Base-by-base conservation (phyloP, 495 filamentous ascomycete species). In the Daldinia grandis region DNA sequence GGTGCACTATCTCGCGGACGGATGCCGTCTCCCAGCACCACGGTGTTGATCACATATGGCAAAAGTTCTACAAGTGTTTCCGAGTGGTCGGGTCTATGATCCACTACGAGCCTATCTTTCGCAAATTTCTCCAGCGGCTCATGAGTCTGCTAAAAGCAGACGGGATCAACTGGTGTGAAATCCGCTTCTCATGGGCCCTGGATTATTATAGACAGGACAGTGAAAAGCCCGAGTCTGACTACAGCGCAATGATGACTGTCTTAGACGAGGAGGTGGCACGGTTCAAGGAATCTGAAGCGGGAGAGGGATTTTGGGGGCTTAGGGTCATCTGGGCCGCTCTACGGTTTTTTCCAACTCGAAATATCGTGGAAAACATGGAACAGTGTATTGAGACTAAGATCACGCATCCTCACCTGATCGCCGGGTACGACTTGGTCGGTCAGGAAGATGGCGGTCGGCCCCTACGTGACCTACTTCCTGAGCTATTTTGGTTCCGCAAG, bases 401-500 rank as follows among this genome's bases (percentile, higher is more conserved):
- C 37, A 80, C 84, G n/a, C 94, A 90, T 72, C 94, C 95, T 1
- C 82, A 92, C 35, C 81, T 94, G 1, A 88, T 99, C 66, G 89
- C 90, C 33, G 95, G 95, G 17, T 97, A 91, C 79, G 95, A 98
- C 78, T 74, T 97, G 14, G 93, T 96, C 9, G 94, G 92, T 1
- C 91, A 93, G 78, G 95, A 97, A 82, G 90, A 95, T 69, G 72
- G 81, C 5, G 93, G 94, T 5, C 84, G 92, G 40, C 83, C 93
- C 1, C 87, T 97, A 8, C 85, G 84, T 28, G 91, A 94, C 70
- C 81, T 96, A 2, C 85, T 93, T 0, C 93, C 94, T 0, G 86
- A 96, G 58, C 80, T 98, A 0, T 93, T 98, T 73, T 97, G 92
- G 92, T 98, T 98, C 83, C 88, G 88, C 37, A 95, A 95, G 74